Base-by-base conservation (phyloP, 1,284 basidiomycete species). In the Cryptococcus neoformans region DNA sequence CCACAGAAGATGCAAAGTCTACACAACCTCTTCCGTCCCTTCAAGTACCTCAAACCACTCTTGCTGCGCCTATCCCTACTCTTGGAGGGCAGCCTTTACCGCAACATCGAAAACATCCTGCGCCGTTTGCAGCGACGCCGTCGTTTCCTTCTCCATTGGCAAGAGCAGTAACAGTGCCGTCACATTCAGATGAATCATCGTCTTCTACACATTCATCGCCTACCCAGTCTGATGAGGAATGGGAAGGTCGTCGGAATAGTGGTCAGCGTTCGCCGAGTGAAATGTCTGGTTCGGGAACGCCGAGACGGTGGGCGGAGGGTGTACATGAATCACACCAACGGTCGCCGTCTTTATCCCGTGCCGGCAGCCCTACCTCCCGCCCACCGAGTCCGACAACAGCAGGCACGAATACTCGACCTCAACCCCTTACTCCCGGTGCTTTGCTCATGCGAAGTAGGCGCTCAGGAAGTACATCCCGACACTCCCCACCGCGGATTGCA, bases 121-220 rank as follows among this genome's bases (percentile, higher is more conserved):
- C 63, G 3, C 44, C 62, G 2, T 77, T 76, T 55, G 74, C 66
- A 2, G 70, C 75, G 6, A 75, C 74, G 0, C 75, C 75, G 2
- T 75, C 74, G 0, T 76, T 76, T 55, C 74, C 75, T 4, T 75
- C 73, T 0, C 75, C 75, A 1, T 62, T 77, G 1, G 73, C 73
- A 6, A 69, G 73, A 51, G 73, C 73, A 0, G 69, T 72, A 41
- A 75, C 69, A 1, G 73, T 75, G 1, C 72, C 71, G 0, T 60
- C 62, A 0, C 67, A 73, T 35, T 74, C 72, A 0, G 72, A 74
- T 53, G 66, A 62, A 0, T 75, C 73, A 2, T 73, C 71, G 0
- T 67, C 70, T 0, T 70, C 68, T 0, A 66, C 71, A 0, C 66
- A 69, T n/a, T 69, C 67, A 5, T 66, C 67, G 2, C 60, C 62